These are phyloP conservation scores for Exophiala viscosa DNA, from an alignment of 2,329 filamentous ascomycete species.

Conservation along the genomic window DNA sequence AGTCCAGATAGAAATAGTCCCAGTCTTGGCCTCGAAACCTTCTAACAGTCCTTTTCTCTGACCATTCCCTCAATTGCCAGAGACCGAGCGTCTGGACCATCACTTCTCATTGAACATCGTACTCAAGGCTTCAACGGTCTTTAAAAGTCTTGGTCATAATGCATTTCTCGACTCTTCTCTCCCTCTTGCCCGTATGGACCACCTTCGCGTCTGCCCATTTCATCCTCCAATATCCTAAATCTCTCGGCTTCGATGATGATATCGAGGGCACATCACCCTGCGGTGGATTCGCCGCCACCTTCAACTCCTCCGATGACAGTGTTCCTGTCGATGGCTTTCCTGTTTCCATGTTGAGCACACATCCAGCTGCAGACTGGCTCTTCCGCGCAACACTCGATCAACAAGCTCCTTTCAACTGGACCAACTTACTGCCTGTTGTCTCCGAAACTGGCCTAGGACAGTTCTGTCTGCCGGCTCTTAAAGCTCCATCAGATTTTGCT, in stretches of 20 bases:
- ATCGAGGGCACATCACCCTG: constrained; percentile 48
- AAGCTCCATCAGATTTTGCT: constrained; percentile 27
- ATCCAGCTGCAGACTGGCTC: constrained; percentile 24
- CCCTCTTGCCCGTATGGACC: constrained; percentile 10
- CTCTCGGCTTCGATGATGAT: constrained; percentile 49
- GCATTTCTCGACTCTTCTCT: constrained; percentile 5
- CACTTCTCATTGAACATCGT: too few species aligned
- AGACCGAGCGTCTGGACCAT: too few species aligned
- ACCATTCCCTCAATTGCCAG: too few species aligned
- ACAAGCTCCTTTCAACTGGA: constrained; percentile 64
- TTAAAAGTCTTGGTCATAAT: not conserved
- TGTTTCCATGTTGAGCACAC: constrained; percentile 40
- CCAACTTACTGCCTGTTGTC: constrained; percentile 57
- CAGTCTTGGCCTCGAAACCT: not conserved
- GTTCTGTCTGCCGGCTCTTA: constrained; percentile 62
- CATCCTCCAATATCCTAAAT: constrained; percentile 50
- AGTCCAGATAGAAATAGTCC: not conserved
- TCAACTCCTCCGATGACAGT: constrained; percentile 46
- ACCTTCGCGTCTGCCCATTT: constrained; percentile 50
- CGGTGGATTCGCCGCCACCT: constrained; percentile 42
- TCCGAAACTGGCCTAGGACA: constrained; percentile 59
- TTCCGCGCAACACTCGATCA: constrained; percentile 50
- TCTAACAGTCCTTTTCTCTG: not conserved
- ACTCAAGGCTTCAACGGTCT: not conserved
- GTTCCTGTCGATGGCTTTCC: constrained; percentile 48